Percentiles rank a stretch among this genome's conserved stretches.
These are phyloP conservation scores for Scalesia atractyloides DNA, from an alignment of 129 eudicot genomes.

Conservation along the genomic window DNA sequence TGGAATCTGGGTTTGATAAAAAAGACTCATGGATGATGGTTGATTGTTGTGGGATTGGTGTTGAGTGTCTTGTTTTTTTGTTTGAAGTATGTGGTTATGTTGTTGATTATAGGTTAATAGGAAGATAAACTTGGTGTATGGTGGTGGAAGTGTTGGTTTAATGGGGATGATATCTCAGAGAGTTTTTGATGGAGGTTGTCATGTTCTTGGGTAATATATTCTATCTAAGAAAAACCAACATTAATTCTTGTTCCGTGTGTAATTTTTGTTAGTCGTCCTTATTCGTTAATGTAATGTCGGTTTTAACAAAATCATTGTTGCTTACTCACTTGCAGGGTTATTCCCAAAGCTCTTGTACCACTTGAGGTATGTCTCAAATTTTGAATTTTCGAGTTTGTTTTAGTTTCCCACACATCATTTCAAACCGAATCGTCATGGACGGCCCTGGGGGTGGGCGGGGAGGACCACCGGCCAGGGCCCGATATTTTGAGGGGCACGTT, in stretches of 20 bases:
- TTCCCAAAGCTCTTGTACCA: conserved; percentile 88
- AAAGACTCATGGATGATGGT: conserved; percentile 16
- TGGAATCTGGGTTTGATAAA: conserved; percentile 14
- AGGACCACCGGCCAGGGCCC: too few species aligned
- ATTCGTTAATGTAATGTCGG: background rate
- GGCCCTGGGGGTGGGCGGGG: too few species aligned
- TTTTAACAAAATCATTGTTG: conserved; percentile 27
- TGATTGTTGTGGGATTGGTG: background rate
- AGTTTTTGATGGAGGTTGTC: conserved; percentile 80
- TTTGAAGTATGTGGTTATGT: background rate
- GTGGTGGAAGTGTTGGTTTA: conserved; percentile 95
- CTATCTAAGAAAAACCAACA: too few species aligned
- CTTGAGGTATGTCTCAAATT: conserved; percentile 58
- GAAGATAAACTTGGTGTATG: conserved; percentile 88
- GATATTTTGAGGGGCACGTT: too few species aligned
- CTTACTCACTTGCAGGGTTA: conserved; percentile 57
- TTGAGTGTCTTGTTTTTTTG: conserved; percentile 1
- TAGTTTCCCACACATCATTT: background rate
- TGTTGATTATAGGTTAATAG: conserved; percentile 56
- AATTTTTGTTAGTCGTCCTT: background rate
- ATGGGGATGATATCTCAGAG: conserved; percentile 84
- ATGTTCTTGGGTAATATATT: conserved; percentile 81
- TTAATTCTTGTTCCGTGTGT: conserved; percentile 1
- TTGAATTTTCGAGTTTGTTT: background rate
- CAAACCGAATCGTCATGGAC: too few species aligned